A percentile compares a stretch with the other conserved stretches of the same genome.
phyloP scores from a whole-genome alignment of 2,329 filamentous ascomycete genomes.

The Colletotrichum sp. region DNA sequence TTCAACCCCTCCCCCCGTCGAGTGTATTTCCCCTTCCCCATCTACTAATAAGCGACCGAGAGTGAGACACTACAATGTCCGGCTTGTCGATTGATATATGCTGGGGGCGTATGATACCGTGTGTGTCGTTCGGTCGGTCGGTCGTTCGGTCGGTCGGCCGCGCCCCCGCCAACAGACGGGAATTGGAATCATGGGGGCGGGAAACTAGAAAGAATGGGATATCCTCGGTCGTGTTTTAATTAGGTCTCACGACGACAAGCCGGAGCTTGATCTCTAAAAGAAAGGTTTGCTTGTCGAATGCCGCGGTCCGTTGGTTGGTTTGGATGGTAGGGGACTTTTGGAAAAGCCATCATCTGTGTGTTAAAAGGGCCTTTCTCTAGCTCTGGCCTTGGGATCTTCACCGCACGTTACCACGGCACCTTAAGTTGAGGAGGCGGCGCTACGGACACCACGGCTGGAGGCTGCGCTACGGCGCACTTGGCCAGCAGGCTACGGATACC shows the following conservation, averaged over 20 bases:
- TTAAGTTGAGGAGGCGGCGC: not conserved
- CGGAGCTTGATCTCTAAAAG: not conserved
- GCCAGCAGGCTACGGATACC: not conserved
- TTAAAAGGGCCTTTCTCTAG: not conserved
- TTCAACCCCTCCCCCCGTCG: not conserved
- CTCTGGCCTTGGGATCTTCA: not conserved
- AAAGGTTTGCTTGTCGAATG: not conserved
- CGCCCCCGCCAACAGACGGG: not conserved
- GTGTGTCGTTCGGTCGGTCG: not conserved
- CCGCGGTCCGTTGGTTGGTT: not conserved
- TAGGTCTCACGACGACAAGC: not conserved
- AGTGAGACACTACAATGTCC: not conserved
- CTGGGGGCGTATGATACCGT: not conserved
- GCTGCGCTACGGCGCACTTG: not conserved
- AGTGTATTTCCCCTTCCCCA: not conserved
- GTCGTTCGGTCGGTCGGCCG: not conserved
- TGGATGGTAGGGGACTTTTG: slow-evolving; percentile 14
- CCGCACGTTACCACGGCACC: not conserved
- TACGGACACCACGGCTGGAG: not conserved
- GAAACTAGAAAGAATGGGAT: not conserved
- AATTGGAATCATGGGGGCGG: not conserved
- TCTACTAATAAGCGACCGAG: not conserved
- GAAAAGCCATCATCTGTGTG: not conserved
- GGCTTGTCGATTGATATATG: not conserved
- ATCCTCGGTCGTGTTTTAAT: not conserved